These are phyloP conservation scores for Cladosporium phlei DNA, from an alignment of 2,329 filamentous ascomycete genomes.

Conservation along the genomic window DNA sequence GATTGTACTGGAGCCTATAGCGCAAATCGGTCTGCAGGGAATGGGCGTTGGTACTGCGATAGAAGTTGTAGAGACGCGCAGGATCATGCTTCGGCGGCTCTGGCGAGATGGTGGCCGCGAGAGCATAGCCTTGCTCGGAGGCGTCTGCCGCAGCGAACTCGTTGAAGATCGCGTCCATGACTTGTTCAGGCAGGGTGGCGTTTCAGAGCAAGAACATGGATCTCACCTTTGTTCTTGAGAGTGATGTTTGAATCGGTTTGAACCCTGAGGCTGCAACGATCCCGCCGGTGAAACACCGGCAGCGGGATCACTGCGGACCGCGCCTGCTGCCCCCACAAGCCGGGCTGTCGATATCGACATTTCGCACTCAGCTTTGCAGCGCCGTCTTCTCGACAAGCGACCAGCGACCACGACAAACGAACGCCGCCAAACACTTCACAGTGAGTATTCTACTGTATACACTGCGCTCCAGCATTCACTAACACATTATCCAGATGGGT, in stretches of 20 bases:
- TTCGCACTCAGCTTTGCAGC: conserved; percentile 12
- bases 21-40: conserved; percentile 66
- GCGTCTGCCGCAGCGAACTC: conserved; percentile 68
- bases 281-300: conserved; percentile 1
- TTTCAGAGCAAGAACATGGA: no score
- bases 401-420: conserved; percentile 11
- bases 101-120: conserved; percentile 73
- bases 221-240: no score
- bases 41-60: conserved; percentile 63
- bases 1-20: conserved; percentile 62
- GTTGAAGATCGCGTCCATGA: conserved; percentile 65
- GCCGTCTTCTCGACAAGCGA: conserved; percentile 16
- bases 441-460: conserved; percentile 20
- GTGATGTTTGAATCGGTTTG: no score
- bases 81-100: conserved; percentile 59
- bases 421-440: conserved; percentile 18
- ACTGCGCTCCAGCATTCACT: conserved; percentile 17
- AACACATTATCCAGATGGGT: conserved; percentile 53
- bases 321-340: conserved; percentile 14
- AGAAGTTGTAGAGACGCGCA: conserved; percentile 64
- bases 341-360: conserved; percentile 7
- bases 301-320: not conserved
- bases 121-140: conserved; percentile 61
- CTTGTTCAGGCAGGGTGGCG: no score
- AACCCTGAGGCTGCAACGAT: conserved; percentile 5